Base-by-base conservation (phyloP, 768 basidiomycete species). In the Leccinellum albellum region DNA sequence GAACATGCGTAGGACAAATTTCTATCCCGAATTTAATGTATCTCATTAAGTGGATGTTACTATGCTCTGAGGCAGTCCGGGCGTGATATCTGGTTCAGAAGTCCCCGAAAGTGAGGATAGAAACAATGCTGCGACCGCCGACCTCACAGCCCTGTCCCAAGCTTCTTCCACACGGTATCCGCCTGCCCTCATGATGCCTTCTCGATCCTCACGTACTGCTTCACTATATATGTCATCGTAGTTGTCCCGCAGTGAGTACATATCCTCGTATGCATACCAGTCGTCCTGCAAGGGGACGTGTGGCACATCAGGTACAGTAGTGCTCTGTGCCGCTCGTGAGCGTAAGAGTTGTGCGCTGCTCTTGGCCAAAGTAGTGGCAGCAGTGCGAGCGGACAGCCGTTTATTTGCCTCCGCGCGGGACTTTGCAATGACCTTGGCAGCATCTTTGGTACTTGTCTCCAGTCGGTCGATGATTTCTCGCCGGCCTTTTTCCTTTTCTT, bases 81-180 rank as follows among this genome's bases (percentile, higher is more conserved):
- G 51, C 23, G 56, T 54, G 12, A 17, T 35, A 24, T 61, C 55
- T 15, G 56, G 24, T 45, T 55, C 55, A 23, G 60, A 47, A n/a
- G 23, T 2, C 29, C 75, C 80, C 40, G 71, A 67, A 32, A 81
- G 68, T 1, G 87, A 84, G 32, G 76, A 66, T 31, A 90, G 65
- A 59, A 90, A 89, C 59, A 94, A 69, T 1, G 83, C 89, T 35
- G 85, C 85, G 23, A 94, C 86, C 6, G 89, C 87, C 61, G 71
- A 83, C 56, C 87, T 75, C 55, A 95, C 68, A 13, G 90, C 91
- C 54, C 92, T 78, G 64, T 88, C 87, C 92, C 92, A 94, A 45
- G 88, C 90, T 68, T 94, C 89, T 59, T 89, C 85, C 4, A 91
- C 77, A 60, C 75, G 78, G 68, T 92, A 95, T 9, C 93, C 93